phyloP scores from a whole-genome alignment of 768 basidiomycete species.

The Pluteus cervinus region DNA sequence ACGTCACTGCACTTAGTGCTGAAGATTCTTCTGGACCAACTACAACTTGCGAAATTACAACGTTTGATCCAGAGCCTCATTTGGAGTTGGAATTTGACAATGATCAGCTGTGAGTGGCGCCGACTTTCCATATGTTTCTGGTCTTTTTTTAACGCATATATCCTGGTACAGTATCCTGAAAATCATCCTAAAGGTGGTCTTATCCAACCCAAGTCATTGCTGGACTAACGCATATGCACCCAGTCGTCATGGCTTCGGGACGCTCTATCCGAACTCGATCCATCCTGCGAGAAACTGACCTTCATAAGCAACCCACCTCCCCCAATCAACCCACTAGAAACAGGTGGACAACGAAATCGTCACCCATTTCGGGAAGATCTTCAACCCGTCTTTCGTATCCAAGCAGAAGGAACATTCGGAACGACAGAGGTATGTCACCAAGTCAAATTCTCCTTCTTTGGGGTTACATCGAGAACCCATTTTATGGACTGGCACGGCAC shows the following conservation, averaged over 20 bases:
- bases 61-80: conserved; percentile 77
- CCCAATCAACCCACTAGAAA: conserved; percentile 11
- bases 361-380: conserved; percentile 17
- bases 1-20: conserved; percentile 36
- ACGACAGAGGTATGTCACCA: conserved; percentile 61
- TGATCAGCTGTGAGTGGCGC: conserved; percentile 46
- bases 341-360: conserved; percentile 18
- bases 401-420: conserved; percentile 77
- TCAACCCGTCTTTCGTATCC: conserved; percentile 74
- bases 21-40: conserved; percentile 79
- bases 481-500: too few species aligned
- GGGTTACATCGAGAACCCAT: too few species aligned
- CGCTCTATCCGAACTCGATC: conserved; percentile 85
- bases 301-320: conserved; percentile 70
- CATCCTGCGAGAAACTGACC: conserved; percentile 80
- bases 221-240: background rate
- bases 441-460: background rate
- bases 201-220: background rate
- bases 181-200: conserved; percentile 75
- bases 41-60: conserved; percentile 82
- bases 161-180: conserved; percentile 50
- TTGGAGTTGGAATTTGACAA: conserved; percentile 76
- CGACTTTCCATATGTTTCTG: too few species aligned
- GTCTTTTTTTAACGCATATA: conserved; percentile 1
- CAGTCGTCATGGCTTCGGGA: conserved; percentile 91